Percentiles rank a stretch among this genome's conserved stretches.
phyloP scores from a whole-genome alignment of 2,329 filamentous ascomycete genomes.

The Fusarium xylarioides region DNA sequence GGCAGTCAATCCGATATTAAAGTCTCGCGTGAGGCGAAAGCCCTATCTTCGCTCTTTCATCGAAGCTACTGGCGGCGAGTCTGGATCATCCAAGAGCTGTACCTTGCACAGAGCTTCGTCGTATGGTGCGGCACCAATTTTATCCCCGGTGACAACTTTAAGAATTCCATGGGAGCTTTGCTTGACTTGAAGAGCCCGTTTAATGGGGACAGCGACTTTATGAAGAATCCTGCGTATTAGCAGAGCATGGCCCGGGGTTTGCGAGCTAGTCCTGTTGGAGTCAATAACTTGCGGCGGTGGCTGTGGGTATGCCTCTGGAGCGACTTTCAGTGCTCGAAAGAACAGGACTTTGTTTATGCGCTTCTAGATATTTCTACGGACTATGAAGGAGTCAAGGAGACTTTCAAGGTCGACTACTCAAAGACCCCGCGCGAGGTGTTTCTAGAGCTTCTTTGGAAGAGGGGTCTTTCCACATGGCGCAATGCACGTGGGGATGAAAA shows the following conservation, averaged over 20 bases:
- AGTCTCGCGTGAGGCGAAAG: rapidly evolving
- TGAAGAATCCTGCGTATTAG: neutral
- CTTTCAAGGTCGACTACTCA: neutral
- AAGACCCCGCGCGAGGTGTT: neutral
- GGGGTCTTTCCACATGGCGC: neutral
- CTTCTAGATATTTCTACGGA: neutral
- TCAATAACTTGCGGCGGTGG: neutral
- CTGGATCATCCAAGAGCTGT: neutral
- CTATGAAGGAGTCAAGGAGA: neutral
- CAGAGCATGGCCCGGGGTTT: no score
- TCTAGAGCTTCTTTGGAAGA: neutral
- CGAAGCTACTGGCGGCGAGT: neutral
- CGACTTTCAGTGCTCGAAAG: neutral
- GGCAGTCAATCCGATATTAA: no score
- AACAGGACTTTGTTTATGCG: neutral
- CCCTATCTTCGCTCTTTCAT: rapidly evolving
- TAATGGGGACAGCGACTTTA: no score
- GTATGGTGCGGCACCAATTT: neutral
- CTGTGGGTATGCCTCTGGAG: rapidly evolving
- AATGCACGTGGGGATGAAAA: neutral
- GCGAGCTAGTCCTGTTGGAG: neutral
- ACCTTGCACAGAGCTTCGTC: neutral
- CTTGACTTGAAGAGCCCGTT: no score
- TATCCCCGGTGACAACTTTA: neutral
- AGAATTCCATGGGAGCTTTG: no score